Evolutionary conservation across 2,329 filamentous ascomycete genomes (phyloP).

Genomic region (Dothistroma pini): DNA sequence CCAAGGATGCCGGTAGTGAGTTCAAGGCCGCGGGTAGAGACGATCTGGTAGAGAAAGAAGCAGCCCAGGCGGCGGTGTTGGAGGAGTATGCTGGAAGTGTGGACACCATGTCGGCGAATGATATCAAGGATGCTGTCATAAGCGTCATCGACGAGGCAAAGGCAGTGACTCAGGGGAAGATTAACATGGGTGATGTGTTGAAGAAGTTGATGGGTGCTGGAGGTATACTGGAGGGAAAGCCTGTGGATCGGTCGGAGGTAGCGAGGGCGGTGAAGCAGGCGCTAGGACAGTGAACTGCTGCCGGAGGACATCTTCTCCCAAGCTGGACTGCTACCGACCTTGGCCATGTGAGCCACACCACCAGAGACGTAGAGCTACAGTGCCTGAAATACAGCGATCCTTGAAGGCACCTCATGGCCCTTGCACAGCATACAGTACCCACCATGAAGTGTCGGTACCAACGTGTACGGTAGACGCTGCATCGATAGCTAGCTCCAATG

Average conservation of each 20-base stretch:
- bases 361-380: too few relatives aligned
- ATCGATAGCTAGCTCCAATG: too few relatives aligned
- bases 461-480: too few relatives aligned
- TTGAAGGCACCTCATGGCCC: too few relatives aligned
- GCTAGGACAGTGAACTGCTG: slow-evolving; percentile 18
- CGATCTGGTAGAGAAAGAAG: slow-evolving; percentile 69
- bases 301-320: too few relatives aligned
- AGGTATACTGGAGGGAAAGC: slow-evolving; percentile 58
- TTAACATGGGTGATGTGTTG: slow-evolving; percentile 59
- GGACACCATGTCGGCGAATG: slow-evolving; percentile 54
- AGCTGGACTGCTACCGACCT: too few relatives aligned
- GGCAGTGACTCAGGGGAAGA: slow-evolving; percentile 43
- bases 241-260: slow-evolving; percentile 60
- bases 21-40: slow-evolving; percentile 61
- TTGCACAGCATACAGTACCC: too few relatives aligned
- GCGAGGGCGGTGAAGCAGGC: slow-evolving; percentile 56
- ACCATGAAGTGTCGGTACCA: too few relatives aligned
- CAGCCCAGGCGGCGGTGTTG: slow-evolving; percentile 61
- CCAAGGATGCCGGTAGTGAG: slow-evolving; percentile 59
- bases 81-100: slow-evolving; percentile 62
- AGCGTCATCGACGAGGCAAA: slow-evolving; percentile 52
- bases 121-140: slow-evolving; percentile 55
- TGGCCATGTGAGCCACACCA: too few relatives aligned
- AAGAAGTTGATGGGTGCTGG: slow-evolving; percentile 54
- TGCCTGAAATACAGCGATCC: too few relatives aligned